Evolutionary conservation across 495 filamentous ascomycete genomes (phyloP), one percentile per base, ranked within the genome.

Genomic region (Xylaria flabelliformis): DNA sequence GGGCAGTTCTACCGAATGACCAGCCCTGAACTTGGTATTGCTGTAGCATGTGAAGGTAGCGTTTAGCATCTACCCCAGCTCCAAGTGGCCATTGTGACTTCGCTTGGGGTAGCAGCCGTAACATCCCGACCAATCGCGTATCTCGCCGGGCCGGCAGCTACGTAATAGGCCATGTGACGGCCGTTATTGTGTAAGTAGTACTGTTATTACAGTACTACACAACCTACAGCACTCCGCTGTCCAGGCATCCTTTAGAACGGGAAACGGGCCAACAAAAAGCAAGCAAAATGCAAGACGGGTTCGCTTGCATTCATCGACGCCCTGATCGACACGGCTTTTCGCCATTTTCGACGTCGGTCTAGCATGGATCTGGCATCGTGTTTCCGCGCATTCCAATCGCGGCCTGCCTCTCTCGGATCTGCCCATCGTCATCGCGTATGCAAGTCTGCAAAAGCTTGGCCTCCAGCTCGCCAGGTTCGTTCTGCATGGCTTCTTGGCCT

Each of bases 351-450:
- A 55, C 13, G 9, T 15, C 15, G 55, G 39, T 26, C 67, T 69
- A 70, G 63, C 26, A 61, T 67, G 70, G n/a, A 58, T 61, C 42
- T 59, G 67, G 56, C 24, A 69, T 59, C 51, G 53, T 56, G 44
- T 39, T 21, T 39, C 39, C 41, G 63, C 41, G 24, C 63, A 50
- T 65, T 67, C 70, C 42, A 67, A 66, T 36, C 36, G 36, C 51
- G 21, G 69, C 50, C 62, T 72, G 51, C 70, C 48, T 64, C 34
- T 71, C 32, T 39, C 21, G 34, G 69, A 53, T 39, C 19, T 21
- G 32, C 44, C 5, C 19, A 64, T 44, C 69, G 26, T 61, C 29
- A 63, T 63, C 67, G 56, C 44, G 2, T 62, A 66, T 50, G 64
- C 64, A 66, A 41, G 19, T 12, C 65, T 21, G 32, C 48, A 67